Evolutionary conservation across 75 land plant genomes (phyloP), one percentile per base, ranked within the genome.

Genomic region (Sequoia sempervirens): DNA sequence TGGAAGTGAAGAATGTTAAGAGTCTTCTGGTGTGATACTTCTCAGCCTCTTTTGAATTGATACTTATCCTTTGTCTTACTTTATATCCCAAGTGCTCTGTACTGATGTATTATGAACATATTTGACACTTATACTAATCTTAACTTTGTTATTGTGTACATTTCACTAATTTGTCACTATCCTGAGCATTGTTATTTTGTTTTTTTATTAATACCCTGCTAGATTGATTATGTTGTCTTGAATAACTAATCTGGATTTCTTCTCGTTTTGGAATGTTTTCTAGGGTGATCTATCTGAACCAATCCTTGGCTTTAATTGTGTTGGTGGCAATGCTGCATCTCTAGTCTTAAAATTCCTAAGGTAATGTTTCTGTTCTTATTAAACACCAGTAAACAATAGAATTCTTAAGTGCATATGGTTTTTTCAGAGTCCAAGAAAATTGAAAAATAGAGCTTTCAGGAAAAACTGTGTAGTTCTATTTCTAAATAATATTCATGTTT

Each of bases 261-360:
- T 79, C 20, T 81, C 73, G 18, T 61, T 86, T 41, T 34, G 18
- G 20, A 53, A n/a, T 61, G 28, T 80, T 61, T 66, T 75, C 38
- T 82, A 92, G 94, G 90, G 37, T 82, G 87, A 74, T 85, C 11
- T 92, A 66, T 90, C 92, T 23, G 94, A 90, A 84, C 94, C 99
- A n/a, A 85, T 80, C 9, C 80, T 98, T 40, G 98, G 99, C 56
- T 90, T 98, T 28, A 98, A 98, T 84, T 98, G 98, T 90, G 94
- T 98, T 80, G 99, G 99, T 80, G 99, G 99, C 68, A 88, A 92
- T 87, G 82, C 98, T 84, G 98, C 99, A 75, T 87, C 95, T 56
- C 79, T 95, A 66, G 98, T 98, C 69, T 84, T 96, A 80, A 98
- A 98, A 83, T 92, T 96, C 74, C 89, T 98, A 64, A 95, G 93